Evolutionary conservation across 179 eudicot genomes (phyloP), one percentile per base, ranked within the genome.

Genomic region (Patellifolia procumbens): DNA sequence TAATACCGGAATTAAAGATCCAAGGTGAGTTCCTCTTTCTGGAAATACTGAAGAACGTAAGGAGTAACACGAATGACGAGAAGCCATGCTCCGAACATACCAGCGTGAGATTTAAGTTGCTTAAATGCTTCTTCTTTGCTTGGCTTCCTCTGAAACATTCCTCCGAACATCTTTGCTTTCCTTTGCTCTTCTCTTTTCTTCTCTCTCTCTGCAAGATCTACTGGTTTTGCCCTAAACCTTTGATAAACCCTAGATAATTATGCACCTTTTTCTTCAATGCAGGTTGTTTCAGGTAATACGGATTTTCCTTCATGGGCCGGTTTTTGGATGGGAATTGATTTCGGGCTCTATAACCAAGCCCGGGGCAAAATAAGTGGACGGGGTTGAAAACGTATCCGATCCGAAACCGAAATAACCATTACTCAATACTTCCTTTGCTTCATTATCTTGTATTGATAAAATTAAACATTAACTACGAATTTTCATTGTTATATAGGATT

Each of bases 61-160:
- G 97, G 96, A 19, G 94, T 84, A 83, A 85, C 78, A 3, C 96
- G 96, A 77, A 92, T 73, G 2, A 79, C 88, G 7, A 79, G 83
- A 29, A 88, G 87, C 93, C 91, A 92, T 2, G 85, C 91, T 2
- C 94, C 96, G 75, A 92, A 88, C 83, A 86, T 61, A 1, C 84
- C 83, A 1, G 59, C 88, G 49, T 89, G 91, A 43, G 35, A 49
- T 22, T 82, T 79, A 12, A 89, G 87, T 85, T 91, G 84, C 87
- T 86, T 91, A 76, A 82, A 48, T 15, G 98, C 98, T 58, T 69
- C 88, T 71, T 86, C 89, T 56, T 90, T 90, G 87, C 89, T 90
- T 12, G 96, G 97, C 39, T 92, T 92, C 56, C 80, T 80, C 76
- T 81, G 80, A 20, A 92, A 86, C 93, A 90, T 82, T 35, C 90